Base-by-base conservation (phyloP, 106 monocot species). In the Acorus calamus region DNA sequence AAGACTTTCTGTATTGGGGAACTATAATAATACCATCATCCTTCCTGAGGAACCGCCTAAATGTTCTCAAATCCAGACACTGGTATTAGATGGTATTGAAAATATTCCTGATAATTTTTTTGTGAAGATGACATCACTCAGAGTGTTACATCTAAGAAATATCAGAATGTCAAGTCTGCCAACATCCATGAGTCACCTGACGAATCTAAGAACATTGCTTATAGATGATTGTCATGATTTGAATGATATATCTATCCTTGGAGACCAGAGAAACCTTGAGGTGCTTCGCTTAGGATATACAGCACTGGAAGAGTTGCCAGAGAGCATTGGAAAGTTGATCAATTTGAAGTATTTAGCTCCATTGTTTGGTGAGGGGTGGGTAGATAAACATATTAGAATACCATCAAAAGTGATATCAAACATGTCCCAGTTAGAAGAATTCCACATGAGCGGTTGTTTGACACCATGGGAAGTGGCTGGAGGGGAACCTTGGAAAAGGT, bases 131-230 rank as follows among this genome's bases (percentile, higher is more conserved):
- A 42, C 59, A 47, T 46, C 69, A n/a, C 55, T 71, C 11, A 11
- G 51, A 43, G 71, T 77, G 65, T 46, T 77, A 0, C 71, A 77
- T 65, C 51, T 77, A 42, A 71, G 76, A 44, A 28, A 77, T 5
- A 70, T 59, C 3, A 41, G 46, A 48, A 64, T 77, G 6, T 13
- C 41, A 45, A 52, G 59, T 50, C 66, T 71, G 49, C 76, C 76
- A 53, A n/a, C 65, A 14, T 77, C 76, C n/a, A 42, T 77, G n/a
- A 49, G 12, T 42, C 28, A 10, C 48, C 66, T 77, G 47, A 69
- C 7, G 8, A 71, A 77, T 60, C 69, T 77, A 3, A 54, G 64
- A 6, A 53, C 48, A 11, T 59, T 77, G 41, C 47, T 50, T 50
- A 50, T 77, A n/a, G 47, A 77, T 14, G 7, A 61, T 51, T 74